These are phyloP conservation scores for Puccinia polysora DNA, from an alignment of 1,284 basidiomycete genomes.

Conservation along the genomic window DNA sequence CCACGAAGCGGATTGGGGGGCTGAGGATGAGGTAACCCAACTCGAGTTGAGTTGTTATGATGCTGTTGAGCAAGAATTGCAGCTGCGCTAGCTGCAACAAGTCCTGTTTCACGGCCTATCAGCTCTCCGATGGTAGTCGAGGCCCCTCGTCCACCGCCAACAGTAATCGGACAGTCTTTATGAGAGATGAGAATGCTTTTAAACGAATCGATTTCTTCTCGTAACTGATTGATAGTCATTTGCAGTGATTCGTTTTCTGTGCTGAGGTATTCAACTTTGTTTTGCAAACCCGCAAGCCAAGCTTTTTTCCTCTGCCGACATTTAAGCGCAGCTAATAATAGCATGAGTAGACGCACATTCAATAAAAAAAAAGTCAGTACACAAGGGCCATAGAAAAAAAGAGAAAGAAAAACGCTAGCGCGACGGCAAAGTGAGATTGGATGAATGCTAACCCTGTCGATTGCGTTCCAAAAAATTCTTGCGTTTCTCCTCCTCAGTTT, in stretches of 20 bases:
- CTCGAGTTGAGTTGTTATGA: not conserved
- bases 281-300: constrained; percentile 87
- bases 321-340: constrained; percentile 78
- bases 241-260: constrained; percentile 90
- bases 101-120: constrained; percentile 7
- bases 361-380: constrained; percentile 12
- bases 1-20: not conserved
- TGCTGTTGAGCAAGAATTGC: constrained; percentile 30
- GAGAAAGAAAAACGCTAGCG: too few relatives aligned
- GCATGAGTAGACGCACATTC: not conserved
- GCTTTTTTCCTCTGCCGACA: constrained; percentile 98
- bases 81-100: constrained; percentile 17
- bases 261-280: constrained; percentile 81
- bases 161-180: constrained; percentile 47
- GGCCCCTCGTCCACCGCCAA: constrained; percentile 14
- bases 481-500: constrained; percentile 93
- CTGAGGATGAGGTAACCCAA: not conserved
- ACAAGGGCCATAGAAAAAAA: not conserved
- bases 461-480: constrained; percentile 91
- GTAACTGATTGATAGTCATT: constrained; percentile 57
- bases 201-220: constrained; percentile 61
- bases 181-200: constrained; percentile 54
- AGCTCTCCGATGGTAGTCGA: constrained; percentile 31
- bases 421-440: too few relatives aligned
- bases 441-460: constrained; percentile 81